Percentiles rank a stretch among this genome's conserved stretches.
These are phyloP conservation scores for Talaromyces marneffei DNA, from an alignment of 2,329 filamentous ascomycete genomes.

Conservation along the genomic window DNA sequence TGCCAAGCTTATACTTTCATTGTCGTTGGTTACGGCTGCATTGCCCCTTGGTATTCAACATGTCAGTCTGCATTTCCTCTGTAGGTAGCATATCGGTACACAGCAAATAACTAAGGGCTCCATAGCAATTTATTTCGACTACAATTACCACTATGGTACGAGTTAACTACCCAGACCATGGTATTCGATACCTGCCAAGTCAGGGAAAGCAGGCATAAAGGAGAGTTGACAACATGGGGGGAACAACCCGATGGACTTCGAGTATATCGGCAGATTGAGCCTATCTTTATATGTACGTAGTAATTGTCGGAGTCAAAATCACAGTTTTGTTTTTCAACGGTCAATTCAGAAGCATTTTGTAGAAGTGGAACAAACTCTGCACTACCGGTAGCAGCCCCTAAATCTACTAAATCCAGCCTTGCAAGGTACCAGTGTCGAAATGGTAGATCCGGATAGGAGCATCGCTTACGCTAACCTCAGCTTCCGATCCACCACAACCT, in stretches of 20 bases:
- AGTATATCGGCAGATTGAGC: background rate
- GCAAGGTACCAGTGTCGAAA: background rate
- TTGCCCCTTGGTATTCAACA: conserved; percentile 1
- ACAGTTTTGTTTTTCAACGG: background rate
- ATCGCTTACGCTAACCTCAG: background rate
- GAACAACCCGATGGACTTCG: background rate
- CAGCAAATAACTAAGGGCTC: too few species aligned
- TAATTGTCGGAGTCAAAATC: background rate
- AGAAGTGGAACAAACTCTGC: background rate
- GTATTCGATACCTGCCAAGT: background rate
- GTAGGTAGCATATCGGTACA: background rate
- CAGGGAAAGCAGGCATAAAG: background rate
- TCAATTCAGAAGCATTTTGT: background rate
- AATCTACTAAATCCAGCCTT: background rate
- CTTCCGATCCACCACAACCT: background rate
- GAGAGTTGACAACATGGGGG: background rate
- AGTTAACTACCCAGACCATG: too few species aligned
- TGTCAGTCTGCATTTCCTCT: background rate
- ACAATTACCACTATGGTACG: background rate
- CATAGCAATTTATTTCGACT: background rate
- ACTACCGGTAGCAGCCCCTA: background rate
- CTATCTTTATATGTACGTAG: too few species aligned
- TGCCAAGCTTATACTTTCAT: background rate
- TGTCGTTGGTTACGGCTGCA: background rate
- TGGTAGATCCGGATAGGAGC: background rate